These are phyloP conservation scores for Hanseniaspora osmophila DNA, from an alignment of 805 yeast genomes.

Conservation along the genomic window DNA sequence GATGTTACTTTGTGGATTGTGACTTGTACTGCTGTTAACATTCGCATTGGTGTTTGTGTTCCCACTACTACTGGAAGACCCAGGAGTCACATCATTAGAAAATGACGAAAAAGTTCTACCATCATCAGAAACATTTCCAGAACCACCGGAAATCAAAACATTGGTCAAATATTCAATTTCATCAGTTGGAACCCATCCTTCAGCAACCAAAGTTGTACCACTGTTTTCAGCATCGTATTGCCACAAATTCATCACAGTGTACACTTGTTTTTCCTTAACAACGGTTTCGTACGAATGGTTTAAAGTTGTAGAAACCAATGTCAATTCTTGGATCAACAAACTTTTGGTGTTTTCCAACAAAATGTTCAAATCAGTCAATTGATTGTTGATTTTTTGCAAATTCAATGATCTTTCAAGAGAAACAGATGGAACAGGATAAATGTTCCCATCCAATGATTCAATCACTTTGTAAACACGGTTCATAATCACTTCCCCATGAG, in stretches of 20 bases:
- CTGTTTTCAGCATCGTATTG: slow-evolving; percentile 42
- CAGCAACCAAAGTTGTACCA: slow-evolving; percentile 53
- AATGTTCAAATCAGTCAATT: slow-evolving; percentile 34
- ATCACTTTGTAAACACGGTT: slow-evolving; percentile 50
- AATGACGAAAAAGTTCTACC: no score
- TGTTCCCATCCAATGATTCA: slow-evolving; percentile 52
- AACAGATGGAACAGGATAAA: slow-evolving; percentile 41
- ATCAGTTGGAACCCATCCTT: slow-evolving; percentile 58
- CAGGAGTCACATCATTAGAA: no score
- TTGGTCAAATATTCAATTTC: slow-evolving; percentile 34
- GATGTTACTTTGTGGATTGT: slow-evolving; percentile 19
- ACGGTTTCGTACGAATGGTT: slow-evolving; percentile 42
- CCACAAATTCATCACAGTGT: slow-evolving; percentile 46
- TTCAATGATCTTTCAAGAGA: slow-evolving; percentile 25
- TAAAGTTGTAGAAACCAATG: slow-evolving; percentile 49
- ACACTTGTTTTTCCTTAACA: slow-evolving; percentile 44
- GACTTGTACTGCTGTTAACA: background rate
- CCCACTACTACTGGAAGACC: slow-evolving; percentile 7
- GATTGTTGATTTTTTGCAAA: slow-evolving; percentile 25
- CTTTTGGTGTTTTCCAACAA: slow-evolving; percentile 35
- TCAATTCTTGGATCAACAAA: slow-evolving; percentile 49
- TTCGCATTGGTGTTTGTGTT: slow-evolving; percentile 16
- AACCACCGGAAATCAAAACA: slow-evolving; percentile 27
- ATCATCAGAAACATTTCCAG: no score
- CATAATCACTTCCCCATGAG: slow-evolving; percentile 52